A percentile compares a stretch with the other conserved stretches of the same genome.
Evolutionary conservation across 2,329 filamentous ascomycete genomes (phyloP).

Genomic region (Diaporthe batatas): DNA sequence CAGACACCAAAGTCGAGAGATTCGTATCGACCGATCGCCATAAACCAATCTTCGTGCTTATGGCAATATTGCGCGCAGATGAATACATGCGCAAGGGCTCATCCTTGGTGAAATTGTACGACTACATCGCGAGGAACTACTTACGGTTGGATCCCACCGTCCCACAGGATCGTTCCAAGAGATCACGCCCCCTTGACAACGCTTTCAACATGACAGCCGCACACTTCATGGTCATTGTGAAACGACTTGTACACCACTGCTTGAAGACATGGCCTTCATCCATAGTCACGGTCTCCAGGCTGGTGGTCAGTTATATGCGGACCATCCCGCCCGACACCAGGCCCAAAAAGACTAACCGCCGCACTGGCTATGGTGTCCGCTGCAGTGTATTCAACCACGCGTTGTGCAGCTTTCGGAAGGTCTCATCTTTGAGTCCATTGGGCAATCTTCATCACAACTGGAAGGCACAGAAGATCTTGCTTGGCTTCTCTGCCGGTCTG

Average conservation of each 20-base stretch:
- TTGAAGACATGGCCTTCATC: conserved; percentile 50
- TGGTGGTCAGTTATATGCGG: conserved; percentile 48
- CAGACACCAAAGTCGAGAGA: conserved; percentile 53
- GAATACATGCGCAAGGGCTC: conserved; percentile 50
- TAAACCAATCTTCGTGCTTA: conserved; percentile 57
- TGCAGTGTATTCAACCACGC: conserved; percentile 58
- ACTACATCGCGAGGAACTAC: conserved; percentile 50
- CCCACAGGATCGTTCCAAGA: conserved; percentile 36
- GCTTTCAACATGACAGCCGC: conserved; percentile 46
- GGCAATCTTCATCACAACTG: conserved; percentile 63
- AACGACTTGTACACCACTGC: conserved; percentile 49
- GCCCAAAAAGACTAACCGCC: conserved; percentile 38
- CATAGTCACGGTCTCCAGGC: conserved; percentile 47
- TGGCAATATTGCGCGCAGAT: conserved; percentile 53
- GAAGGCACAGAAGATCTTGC: conserved; percentile 68
- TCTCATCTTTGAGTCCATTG: conserved; percentile 50
- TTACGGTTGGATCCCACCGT: conserved; percentile 38
- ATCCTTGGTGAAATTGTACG: conserved; percentile 51
- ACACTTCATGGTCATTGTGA: conserved; percentile 45
- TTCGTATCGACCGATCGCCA: conserved; percentile 51
- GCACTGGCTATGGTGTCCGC: conserved; percentile 47
- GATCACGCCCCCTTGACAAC: conserved; percentile 43
- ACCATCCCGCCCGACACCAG: conserved; percentile 22
- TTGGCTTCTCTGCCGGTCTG: conserved; percentile 64
- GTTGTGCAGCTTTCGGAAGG: conserved; percentile 54